phyloP scores from a whole-genome alignment of 208 protist species.

The Polymyxa betae region DNA sequence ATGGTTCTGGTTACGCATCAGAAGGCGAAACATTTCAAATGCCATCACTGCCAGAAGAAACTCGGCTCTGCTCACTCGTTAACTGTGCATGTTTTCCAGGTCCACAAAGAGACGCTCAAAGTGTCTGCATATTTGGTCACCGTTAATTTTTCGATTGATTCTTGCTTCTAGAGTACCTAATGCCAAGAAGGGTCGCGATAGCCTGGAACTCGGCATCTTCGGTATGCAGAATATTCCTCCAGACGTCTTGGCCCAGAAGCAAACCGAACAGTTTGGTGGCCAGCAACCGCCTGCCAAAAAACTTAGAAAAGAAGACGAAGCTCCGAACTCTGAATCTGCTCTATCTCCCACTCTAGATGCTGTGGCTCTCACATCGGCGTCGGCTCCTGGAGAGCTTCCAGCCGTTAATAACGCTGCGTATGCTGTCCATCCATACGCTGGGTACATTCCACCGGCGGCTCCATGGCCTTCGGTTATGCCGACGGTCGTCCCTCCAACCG shows the following conservation, averaged over 20 bases:
- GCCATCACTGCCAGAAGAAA: constrained; percentile 59
- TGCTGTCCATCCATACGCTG: neutral
- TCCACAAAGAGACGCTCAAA: constrained; percentile 53
- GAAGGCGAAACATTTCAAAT: constrained; percentile 65
- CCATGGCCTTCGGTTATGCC: neutral
- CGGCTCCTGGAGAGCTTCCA: neutral
- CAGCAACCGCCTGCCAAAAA: neutral
- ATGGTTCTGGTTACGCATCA: constrained; percentile 61
- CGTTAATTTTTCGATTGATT: neutral
- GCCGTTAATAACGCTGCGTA: neutral
- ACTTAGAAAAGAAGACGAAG: neutral
- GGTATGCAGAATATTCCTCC: constrained; percentile 52
- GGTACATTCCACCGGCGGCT: neutral
- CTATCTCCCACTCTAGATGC: neutral
- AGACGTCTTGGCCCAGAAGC: constrained; percentile 26
- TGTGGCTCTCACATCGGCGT: neutral
- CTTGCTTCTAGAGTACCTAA: constrained; percentile 31
- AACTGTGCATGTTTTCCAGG: constrained; percentile 56
- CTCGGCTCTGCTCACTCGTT: constrained; percentile 49
- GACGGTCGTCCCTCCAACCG: neutral
- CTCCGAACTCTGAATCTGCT: neutral
- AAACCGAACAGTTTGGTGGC: constrained; percentile 30
- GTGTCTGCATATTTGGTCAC: neutral
- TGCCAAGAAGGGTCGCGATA: constrained; percentile 56
- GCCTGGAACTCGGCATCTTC: constrained; percentile 42